Conservation (phyloP, 2,329 filamentous ascomycete species). For the Fusarium newnesense region DNA sequence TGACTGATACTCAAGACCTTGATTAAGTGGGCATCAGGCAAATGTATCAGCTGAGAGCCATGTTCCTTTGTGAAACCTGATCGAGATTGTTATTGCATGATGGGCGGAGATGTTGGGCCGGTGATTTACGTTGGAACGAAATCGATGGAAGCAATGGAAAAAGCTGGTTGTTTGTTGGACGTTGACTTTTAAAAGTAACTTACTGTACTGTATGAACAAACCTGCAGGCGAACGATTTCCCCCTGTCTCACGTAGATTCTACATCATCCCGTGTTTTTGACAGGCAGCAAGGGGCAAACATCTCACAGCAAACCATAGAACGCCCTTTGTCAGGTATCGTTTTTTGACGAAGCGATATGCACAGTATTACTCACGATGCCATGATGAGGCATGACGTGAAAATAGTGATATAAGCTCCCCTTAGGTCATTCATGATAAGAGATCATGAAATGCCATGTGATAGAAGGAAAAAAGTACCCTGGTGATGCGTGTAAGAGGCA, state of each 20-base stretch:
- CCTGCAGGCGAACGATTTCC: conserved; percentile 2
- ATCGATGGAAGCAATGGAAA: background rate
- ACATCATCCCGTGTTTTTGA: conserved; percentile 35
- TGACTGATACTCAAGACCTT: background rate
- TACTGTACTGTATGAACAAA: background rate
- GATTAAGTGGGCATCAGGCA: conserved; percentile 24
- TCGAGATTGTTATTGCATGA: conserved; percentile 28
- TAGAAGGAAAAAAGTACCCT: background rate
- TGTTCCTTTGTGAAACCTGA: conserved; percentile 29
- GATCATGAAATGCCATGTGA: conserved; percentile 15
- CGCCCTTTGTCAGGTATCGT: background rate
- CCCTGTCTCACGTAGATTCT: conserved; percentile 34
- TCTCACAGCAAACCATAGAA: background rate
- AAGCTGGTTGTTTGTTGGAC: background rate
- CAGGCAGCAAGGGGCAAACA: conserved; percentile 30
- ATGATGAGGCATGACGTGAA: conserved; percentile 37
- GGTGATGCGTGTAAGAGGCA: conserved; percentile 16
- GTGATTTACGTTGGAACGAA: background rate
- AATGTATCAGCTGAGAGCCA: conserved; percentile 29
- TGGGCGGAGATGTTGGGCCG: conserved; percentile 15
- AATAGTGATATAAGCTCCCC: background rate
- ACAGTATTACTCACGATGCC: background rate
- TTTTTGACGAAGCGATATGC: background rate
- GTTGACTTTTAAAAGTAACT: background rate
- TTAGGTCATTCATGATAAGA: conserved; percentile 12